Evolutionary conservation across 2,329 filamentous ascomycete genomes (phyloP).

Genomic region (Hawksworthiomyces lignivorus): DNA sequence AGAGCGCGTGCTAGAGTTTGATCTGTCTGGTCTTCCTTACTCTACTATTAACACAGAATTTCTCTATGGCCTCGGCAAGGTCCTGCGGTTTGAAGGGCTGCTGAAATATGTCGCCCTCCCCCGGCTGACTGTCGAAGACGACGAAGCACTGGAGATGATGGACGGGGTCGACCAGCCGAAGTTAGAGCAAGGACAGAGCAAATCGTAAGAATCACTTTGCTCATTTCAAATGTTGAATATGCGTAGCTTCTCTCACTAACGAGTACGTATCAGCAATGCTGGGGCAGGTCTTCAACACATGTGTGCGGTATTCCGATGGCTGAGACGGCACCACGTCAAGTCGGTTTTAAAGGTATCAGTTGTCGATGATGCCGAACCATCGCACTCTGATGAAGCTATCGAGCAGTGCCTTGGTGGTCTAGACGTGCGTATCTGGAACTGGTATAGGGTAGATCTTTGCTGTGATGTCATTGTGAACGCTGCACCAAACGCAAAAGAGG

Average conservation of each 20-base stretch:
- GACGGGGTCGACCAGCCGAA: not conserved
- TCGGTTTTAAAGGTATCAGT: slow-evolving; percentile 8
- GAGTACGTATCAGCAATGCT: not conserved
- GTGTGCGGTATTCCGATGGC: slow-evolving; percentile 9
- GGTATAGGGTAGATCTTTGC: slow-evolving; percentile 10
- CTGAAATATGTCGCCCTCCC: slow-evolving; percentile 9
- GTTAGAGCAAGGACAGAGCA: not conserved
- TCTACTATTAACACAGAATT: slow-evolving; percentile 5
- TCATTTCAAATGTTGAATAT: too few species aligned
- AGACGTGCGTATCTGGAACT: slow-evolving; percentile 9
- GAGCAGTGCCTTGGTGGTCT: slow-evolving; percentile 4
- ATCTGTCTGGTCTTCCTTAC: slow-evolving; percentile 7
- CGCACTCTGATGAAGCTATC: slow-evolving; percentile 9
- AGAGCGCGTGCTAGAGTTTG: slow-evolving; percentile 9
- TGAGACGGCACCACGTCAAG: slow-evolving; percentile 5
- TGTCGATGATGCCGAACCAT: slow-evolving; percentile 4
- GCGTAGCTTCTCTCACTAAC: not conserved
- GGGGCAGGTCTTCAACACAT: slow-evolving; percentile 5
- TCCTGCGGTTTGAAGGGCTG: slow-evolving; percentile 5
- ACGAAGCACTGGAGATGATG: not conserved
- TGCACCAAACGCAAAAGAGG: slow-evolving; percentile 1
- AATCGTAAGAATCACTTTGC: too few species aligned
- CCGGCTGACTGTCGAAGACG: slow-evolving; percentile 1
- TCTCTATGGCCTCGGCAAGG: slow-evolving; percentile 4
- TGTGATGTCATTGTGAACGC: slow-evolving; percentile 4